These are phyloP conservation scores for Huntiella savannae DNA, from an alignment of 2,329 filamentous ascomycete species.

Conservation along the genomic window DNA sequence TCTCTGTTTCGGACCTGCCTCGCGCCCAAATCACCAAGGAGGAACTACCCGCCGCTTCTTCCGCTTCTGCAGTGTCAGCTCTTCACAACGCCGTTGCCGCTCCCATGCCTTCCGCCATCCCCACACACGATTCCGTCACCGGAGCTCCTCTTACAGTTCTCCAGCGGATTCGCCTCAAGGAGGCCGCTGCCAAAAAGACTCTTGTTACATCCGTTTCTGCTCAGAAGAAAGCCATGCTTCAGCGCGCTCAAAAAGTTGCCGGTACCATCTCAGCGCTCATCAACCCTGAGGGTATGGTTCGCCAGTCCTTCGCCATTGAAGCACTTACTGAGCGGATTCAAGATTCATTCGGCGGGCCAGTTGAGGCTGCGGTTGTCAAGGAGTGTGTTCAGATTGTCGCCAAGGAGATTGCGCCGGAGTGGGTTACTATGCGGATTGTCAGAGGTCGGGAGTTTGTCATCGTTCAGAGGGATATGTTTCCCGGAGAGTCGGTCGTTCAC, in stretches of 20 bases:
- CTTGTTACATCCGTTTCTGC: slow-evolving; percentile 37
- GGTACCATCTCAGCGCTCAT: slow-evolving; percentile 45
- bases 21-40: slow-evolving; percentile 20
- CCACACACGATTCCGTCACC: slow-evolving; percentile 22
- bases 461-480: slow-evolving; percentile 27
- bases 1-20: slow-evolving; percentile 31
- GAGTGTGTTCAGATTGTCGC: slow-evolving; percentile 32
- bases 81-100: slow-evolving; percentile 15
- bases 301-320: slow-evolving; percentile 47
- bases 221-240: slow-evolving; percentile 43
- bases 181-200: slow-evolving; percentile 37
- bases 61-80: slow-evolving; percentile 23
- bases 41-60: slow-evolving; percentile 22
- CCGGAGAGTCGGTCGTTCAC: slow-evolving; percentile 20
- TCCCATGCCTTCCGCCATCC: slow-evolving; percentile 15
- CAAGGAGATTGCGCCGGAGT: slow-evolving; percentile 35
- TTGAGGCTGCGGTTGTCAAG: slow-evolving; percentile 33
- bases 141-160: slow-evolving; percentile 46
- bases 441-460: slow-evolving; percentile 38
- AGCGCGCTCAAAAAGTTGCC: slow-evolving; percentile 48
- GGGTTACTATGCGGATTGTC: slow-evolving; percentile 32
- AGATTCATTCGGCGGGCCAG: slow-evolving; percentile 42
- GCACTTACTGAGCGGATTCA: slow-evolving; percentile 44
- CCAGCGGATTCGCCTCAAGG: slow-evolving; percentile 57
- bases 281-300: slow-evolving; percentile 28